phyloP scores from a whole-genome alignment of 306 rosid genomes.

The Ammopiptanthus mongolicus region DNA sequence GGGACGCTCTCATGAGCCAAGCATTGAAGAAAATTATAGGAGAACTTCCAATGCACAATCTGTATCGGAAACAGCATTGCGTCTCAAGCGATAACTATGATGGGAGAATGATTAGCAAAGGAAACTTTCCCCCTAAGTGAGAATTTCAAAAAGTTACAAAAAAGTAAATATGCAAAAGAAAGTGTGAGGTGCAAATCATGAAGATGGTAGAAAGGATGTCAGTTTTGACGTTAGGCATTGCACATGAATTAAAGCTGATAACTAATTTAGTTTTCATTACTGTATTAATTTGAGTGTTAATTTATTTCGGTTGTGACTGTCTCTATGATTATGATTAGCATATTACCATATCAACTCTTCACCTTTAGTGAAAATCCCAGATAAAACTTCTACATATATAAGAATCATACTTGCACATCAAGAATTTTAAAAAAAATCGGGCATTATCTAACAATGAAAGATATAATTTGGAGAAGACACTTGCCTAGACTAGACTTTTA shows the following conservation, averaged over 20 bases:
- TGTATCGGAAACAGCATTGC: background rate
- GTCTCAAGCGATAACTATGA: background rate
- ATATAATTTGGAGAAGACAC: constrained; percentile 1
- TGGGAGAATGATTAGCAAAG: background rate
- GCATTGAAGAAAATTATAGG: background rate
- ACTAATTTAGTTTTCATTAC: background rate
- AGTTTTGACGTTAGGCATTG: background rate
- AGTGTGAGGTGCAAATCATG: background rate
- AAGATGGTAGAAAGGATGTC: background rate
- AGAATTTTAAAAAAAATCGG: background rate
- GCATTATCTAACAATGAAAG: background rate
- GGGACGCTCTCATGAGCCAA: background rate
- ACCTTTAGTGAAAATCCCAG: background rate
- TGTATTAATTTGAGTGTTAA: background rate
- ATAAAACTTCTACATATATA: background rate
- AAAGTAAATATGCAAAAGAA: background rate
- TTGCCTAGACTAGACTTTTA: background rate
- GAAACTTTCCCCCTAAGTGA: background rate
- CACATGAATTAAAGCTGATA: background rate
- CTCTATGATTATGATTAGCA: background rate
- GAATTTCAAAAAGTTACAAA: background rate
- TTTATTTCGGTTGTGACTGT: background rate
- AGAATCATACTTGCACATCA: background rate
- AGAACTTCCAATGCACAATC: background rate
- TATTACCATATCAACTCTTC: background rate